Base-by-base conservation (phyloP, 2,329 filamentous ascomycete species). In the Uncinocarpus reesii region DNA sequence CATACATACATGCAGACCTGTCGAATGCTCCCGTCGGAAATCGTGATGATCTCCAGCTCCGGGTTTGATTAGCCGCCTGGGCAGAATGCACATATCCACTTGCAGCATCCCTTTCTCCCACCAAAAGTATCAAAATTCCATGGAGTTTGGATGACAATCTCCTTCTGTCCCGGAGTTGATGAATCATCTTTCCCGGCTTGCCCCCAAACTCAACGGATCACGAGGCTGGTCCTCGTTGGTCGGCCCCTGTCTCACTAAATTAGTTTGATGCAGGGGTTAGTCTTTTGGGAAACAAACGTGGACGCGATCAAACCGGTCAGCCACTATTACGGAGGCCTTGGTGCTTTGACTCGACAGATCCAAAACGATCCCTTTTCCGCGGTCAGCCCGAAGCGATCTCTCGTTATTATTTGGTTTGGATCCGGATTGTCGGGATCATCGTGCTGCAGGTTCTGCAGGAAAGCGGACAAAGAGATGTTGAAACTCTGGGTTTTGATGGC, bases 251-350 rank as follows among this genome's bases (percentile, higher is more conserved):
- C 37, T 48, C 45, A 48, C 45, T 41, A 48, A 42, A 35, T 29
- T 42, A 41, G 36, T 42, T 15, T 48, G 45, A 41, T 42, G 36
- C 45, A 42, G 36, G 45, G 45, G 45, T 41, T 42, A 31, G 45
- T 41, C 36, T 42, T 48, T 42, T 36, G 43, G 43, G 43, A 46
- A 46, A 46, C 43, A 46, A 46, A 46, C 35, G 43, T 46, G 43
- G 43, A 24, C 21, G 11, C n/a, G 40, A 28, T 42, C n/a, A n/a
- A n/a, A n/a, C n/a, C n/a, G n/a, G n/a, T n/a, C n/a, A n/a, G 35
- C n/a, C n/a, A n/a, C n/a, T n/a, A n/a, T n/a, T n/a, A 29, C 7
- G 11, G 7, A 7, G 26, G 26, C 11, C 26, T 34, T 34, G 7
- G 20, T 21, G 10, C 35, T 38, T 38, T 38, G 7, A 38, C 18